Evolutionary conservation across 345 rosid genomes (phyloP).

Genomic region (Punica granatum): DNA sequence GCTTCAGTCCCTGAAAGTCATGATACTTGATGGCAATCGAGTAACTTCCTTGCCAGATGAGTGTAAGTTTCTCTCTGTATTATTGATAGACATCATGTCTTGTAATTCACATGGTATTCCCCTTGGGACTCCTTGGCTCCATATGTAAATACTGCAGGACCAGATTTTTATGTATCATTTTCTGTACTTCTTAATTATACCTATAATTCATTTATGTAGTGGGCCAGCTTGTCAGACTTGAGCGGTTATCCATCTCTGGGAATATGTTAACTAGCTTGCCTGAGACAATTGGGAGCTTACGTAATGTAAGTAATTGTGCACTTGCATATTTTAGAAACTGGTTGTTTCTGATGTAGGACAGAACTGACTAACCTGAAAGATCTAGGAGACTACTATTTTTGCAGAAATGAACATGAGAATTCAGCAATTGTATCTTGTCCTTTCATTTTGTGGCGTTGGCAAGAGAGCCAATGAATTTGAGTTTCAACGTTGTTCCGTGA

Average conservation of each 20-base stretch:
- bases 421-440: neutral
- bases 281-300: constrained; percentile 90
- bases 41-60: constrained; percentile 83
- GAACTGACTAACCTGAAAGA: neutral
- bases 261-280: constrained; percentile 69
- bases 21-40: constrained; percentile 81
- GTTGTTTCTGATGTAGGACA: neutral
- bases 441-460: neutral
- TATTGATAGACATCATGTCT: constrained; percentile 16
- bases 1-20: constrained; percentile 73
- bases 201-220: constrained; percentile 30
- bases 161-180: neutral
- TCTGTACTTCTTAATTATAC: constrained; percentile 11
- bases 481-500: neutral
- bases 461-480: neutral
- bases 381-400: neutral
- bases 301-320: constrained; percentile 55
- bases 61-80: constrained; percentile 51
- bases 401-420: neutral
- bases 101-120: neutral
- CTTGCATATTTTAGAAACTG: constrained; percentile 9
- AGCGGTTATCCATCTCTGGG: constrained; percentile 64
- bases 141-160: neutral
- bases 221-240: constrained; percentile 95
- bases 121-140: neutral